phyloP scores from a whole-genome alignment of 2,329 filamentous ascomycete genomes.

The Pseudogymnoascus sp. region DNA sequence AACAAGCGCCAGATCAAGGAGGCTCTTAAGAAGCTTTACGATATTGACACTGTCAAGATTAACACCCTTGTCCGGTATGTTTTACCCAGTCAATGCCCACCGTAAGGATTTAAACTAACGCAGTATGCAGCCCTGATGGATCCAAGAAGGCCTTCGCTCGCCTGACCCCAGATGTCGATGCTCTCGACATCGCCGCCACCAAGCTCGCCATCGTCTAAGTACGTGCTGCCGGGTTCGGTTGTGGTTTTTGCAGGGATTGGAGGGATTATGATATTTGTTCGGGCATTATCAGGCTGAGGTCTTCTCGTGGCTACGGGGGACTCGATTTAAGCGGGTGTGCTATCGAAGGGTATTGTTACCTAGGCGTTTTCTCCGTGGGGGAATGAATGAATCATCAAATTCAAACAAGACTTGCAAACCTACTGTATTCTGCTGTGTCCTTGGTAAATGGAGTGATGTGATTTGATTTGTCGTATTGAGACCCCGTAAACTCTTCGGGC shows the following conservation, averaged over 20 bases:
- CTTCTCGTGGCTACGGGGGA: background rate
- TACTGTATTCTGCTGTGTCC: background rate
- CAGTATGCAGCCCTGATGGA: conserved; percentile 66
- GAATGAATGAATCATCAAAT: conserved; percentile 8
- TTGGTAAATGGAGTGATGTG: background rate
- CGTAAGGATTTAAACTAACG: conserved; percentile 13
- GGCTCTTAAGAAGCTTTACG: conserved; percentile 97
- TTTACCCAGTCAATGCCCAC: background rate
- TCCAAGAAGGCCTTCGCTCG: conserved; percentile 98
- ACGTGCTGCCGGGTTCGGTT: conserved; percentile 35
- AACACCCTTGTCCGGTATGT: conserved; percentile 95
- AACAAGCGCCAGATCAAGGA: conserved; percentile 99
- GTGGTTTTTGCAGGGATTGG: conserved; percentile 26
- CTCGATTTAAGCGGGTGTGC: background rate
- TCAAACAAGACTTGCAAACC: conserved; percentile 5
- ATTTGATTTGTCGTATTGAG: background rate
- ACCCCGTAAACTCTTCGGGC: background rate
- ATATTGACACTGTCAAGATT: conserved; percentile 97
- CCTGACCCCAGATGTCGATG: conserved; percentile 92
- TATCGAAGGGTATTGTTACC: conserved; percentile 5
- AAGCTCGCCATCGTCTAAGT: conserved; percentile 95
- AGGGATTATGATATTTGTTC: conserved; percentile 15
- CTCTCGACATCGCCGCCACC: conserved; percentile 97
- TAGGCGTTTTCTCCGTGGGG: conserved; percentile 2
- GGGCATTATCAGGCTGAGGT: conserved; percentile 3